Percentiles rank a stretch among this genome's conserved stretches.
phyloP scores from a whole-genome alignment of 768 basidiomycete genomes.

The Cystofilobasidium ferigula region DNA sequence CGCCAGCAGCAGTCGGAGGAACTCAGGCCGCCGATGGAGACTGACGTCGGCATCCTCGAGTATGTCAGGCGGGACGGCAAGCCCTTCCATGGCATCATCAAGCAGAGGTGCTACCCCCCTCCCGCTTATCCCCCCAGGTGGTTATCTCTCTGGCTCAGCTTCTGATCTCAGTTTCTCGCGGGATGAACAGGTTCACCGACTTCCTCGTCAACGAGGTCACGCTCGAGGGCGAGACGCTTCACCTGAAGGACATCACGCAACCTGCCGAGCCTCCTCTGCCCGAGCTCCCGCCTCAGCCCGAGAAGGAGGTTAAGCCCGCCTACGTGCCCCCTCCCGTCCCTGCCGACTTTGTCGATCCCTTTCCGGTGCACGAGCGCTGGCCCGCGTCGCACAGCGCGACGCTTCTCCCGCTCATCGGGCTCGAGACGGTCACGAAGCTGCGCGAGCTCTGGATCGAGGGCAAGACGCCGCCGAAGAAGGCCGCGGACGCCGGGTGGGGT shows the following conservation, averaged over 20 bases:
- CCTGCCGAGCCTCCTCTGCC: slow-evolving; percentile 42
- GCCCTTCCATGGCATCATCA: slow-evolving; percentile 82
- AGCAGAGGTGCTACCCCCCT: slow-evolving; percentile 61
- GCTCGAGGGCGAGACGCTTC: slow-evolving; percentile 63
- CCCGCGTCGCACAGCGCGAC: slow-evolving; percentile 10
- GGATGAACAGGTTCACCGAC: slow-evolving; percentile 95
- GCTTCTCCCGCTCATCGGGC: slow-evolving; percentile 21
- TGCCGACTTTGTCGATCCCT: slow-evolving; percentile 13
- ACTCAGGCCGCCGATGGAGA: slow-evolving; percentile 42
- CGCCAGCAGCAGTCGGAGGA: slow-evolving; percentile 2
- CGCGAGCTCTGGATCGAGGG: slow-evolving; percentile 72
- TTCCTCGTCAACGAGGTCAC: slow-evolving; percentile 90
- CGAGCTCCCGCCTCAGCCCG: slow-evolving; percentile 30
- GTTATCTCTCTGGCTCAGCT: neutral
- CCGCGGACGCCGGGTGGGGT: slow-evolving; percentile 61
- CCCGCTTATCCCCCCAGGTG: neutral
- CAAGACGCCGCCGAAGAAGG: slow-evolving; percentile 42
- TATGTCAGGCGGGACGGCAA: slow-evolving; percentile 62
- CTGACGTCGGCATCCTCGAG: slow-evolving; percentile 80
- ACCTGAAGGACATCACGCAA: slow-evolving; percentile 64
- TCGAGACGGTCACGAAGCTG: slow-evolving; percentile 49
- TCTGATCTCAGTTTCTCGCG: neutral
- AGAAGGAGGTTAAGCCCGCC: slow-evolving; percentile 41
- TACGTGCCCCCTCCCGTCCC: slow-evolving; percentile 51
- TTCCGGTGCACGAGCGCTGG: slow-evolving; percentile 11